These are phyloP conservation scores for Symmetrospora coprosmae DNA, from an alignment of 768 basidiomycete species.

Conservation along the genomic window DNA sequence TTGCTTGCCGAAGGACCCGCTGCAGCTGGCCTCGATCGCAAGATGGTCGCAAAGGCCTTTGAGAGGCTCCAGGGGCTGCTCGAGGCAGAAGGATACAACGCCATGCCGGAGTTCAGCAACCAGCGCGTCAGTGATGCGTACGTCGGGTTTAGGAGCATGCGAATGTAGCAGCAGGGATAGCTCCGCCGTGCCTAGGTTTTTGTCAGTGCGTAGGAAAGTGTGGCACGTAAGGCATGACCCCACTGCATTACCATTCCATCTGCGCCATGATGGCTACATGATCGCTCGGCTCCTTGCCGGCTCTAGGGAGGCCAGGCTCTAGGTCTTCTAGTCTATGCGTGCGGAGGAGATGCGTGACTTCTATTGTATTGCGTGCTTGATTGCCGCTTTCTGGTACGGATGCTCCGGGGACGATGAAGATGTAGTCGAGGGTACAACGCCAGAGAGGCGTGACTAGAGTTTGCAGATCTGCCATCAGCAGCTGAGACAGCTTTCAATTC, in stretches of 20 bases:
- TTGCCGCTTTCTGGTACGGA: not conserved
- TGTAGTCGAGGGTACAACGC: conserved; percentile 25
- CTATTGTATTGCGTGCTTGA: not conserved
- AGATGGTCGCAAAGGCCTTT: not conserved
- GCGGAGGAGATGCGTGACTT: conserved; percentile 12
- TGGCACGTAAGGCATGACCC: not conserved
- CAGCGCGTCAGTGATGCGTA: conserved; percentile 7
- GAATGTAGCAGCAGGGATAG: conserved; percentile 12
- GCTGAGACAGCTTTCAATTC: not conserved
- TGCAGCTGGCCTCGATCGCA: not conserved
- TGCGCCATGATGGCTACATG: conserved; percentile 19
- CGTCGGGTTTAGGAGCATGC: conserved; percentile 7
- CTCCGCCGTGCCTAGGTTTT: not conserved
- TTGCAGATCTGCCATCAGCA: not conserved
- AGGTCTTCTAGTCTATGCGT: conserved; percentile 2
- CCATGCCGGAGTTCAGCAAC: conserved; percentile 24
- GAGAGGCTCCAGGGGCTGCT: conserved; percentile 1
- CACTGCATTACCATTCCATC: not conserved
- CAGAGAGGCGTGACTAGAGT: conserved; percentile 16
- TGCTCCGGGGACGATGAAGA: conserved; percentile 18
- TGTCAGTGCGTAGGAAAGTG: no score
- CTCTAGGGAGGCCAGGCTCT: conserved; percentile 20
- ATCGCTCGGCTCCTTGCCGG: conserved; percentile 11
- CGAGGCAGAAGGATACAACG: conserved; percentile 22
- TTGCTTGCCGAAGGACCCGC: not conserved